These are phyloP conservation scores for Periconia digitata DNA, from an alignment of 2,329 filamentous ascomycete genomes.

Conservation along the genomic window DNA sequence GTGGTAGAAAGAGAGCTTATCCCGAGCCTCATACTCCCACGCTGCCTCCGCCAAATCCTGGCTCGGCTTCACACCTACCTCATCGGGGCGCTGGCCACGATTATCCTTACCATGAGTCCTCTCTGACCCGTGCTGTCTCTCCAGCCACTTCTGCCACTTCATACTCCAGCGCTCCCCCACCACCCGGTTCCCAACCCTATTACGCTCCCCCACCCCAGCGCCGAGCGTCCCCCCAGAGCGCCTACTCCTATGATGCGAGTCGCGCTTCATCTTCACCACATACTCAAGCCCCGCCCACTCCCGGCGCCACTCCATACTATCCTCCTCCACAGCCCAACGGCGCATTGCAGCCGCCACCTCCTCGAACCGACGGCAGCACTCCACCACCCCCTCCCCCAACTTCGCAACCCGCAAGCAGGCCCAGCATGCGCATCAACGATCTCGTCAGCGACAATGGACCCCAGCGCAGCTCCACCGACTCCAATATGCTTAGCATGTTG, in stretches of 20 bases:
- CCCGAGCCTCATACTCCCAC: slow-evolving; percentile 55
- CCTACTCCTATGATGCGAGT: slow-evolving; percentile 45
- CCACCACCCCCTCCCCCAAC: slow-evolving; percentile 44
- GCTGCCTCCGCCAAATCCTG: slow-evolving; percentile 51
- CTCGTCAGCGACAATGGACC: slow-evolving; percentile 43
- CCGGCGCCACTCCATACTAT: slow-evolving; percentile 36
- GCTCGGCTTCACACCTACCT: slow-evolving; percentile 44
- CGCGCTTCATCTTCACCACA: slow-evolving; percentile 48
- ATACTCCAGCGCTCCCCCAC: slow-evolving; percentile 42
- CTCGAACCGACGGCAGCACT: slow-evolving; percentile 43
- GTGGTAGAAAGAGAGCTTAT: slow-evolving; percentile 49
- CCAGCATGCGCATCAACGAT: slow-evolving; percentile 47
- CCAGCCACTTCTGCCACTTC: slow-evolving; percentile 46
- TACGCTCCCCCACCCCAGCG: slow-evolving; percentile 43
- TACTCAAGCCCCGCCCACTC: slow-evolving; percentile 41
- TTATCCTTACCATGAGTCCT: slow-evolving; percentile 48
- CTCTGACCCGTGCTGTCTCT: slow-evolving; percentile 49
- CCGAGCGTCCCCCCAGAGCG: slow-evolving; percentile 45
- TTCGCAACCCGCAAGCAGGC: slow-evolving; percentile 31
- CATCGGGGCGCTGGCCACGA: slow-evolving; percentile 37
- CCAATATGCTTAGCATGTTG: slow-evolving; percentile 47
- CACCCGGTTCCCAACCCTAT: slow-evolving; percentile 42
- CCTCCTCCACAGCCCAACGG: slow-evolving; percentile 30
- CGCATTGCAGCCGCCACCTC: slow-evolving; percentile 36
- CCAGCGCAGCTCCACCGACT: slow-evolving; percentile 45